Base-by-base conservation (phyloP, 148 eudicot species). In the Bassia scoparia region DNA sequence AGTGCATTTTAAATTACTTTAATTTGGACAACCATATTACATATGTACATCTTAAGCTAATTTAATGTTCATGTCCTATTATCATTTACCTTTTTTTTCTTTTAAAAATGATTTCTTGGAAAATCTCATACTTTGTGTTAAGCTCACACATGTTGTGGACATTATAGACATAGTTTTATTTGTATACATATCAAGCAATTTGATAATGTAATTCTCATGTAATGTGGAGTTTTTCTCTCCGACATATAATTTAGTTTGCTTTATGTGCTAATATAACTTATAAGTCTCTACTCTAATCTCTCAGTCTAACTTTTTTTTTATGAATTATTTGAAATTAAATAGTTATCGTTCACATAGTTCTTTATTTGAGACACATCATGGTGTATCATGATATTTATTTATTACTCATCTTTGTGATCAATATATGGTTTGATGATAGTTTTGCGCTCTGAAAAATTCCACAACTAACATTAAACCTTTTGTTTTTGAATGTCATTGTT, bases 21-120 rank as follows among this genome's bases (percentile, higher is more conserved):
- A 37, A 50, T 21, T 24, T 44, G 31, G 58, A 70, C 54, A 27
- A 37, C 33, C 48, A 44, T 68, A 61, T 54, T 35, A 60, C 72
- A 29, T 68, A 67, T 58, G 38, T 70, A 77, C 75, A 62, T 61
- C 24, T 62, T 34, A 52, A 61, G 55, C 63, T 33, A 50, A 70
- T 37, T 77, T 70, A 77, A 77, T 70, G 79, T 68, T 69, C 52
- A 69, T 68, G 79, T 60, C 68, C 61, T n/a, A n/a, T n/a, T n/a
- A n/a, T n/a, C 79, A 59, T 68, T 76, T 69, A 69, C 72, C 13
- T 54, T 26, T 53, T 24, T 16, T 37, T n/a, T n/a, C 2, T 13
- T 0, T 58, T 20, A 43, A 7, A 29, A 0, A 30, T 77, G 61
- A 33, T 38, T 65, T 23, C 16, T 7, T 53, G 46, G 24, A 71